Conservation (phyloP, 2,329 filamentous ascomycete species). For the Plectosphaerella sp. region DNA sequence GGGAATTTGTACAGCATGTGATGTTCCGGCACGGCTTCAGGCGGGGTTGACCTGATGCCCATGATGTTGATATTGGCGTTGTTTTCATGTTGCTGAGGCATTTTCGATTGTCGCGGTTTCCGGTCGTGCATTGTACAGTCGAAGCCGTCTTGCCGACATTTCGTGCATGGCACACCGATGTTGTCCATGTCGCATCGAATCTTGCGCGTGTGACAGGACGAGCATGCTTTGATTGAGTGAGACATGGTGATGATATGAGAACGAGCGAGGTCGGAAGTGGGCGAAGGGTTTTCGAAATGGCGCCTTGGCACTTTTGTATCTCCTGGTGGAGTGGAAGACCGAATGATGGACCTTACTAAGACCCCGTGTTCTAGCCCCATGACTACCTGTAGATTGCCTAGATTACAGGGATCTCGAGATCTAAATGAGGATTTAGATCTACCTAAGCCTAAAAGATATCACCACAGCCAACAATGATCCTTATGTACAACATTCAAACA, state of each 20-base stretch:
- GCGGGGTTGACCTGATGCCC: background rate
- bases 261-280: too few relatives aligned
- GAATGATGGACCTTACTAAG: too few relatives aligned
- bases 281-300: too few relatives aligned
- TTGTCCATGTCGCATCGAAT: slow-evolving; percentile 20
- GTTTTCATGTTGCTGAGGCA: background rate
- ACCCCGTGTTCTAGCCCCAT: too few relatives aligned
- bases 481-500: too few relatives aligned
- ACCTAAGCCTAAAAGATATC: too few relatives aligned
- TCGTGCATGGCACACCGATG: slow-evolving; percentile 19
- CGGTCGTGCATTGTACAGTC: slow-evolving; percentile 13
- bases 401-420: too few relatives aligned
- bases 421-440: too few relatives aligned
- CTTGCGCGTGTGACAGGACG: slow-evolving; percentile 16
- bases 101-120: slow-evolving; percentile 8
- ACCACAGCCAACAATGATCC: too few relatives aligned
- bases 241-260: background rate
- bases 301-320: too few relatives aligned
- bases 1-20: background rate
- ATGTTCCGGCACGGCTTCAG: background rate
- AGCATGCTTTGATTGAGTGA: slow-evolving; percentile 11
- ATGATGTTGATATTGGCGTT: background rate
- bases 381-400: too few relatives aligned
- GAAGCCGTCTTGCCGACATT: slow-evolving; percentile 16
- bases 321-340: too few relatives aligned